Conservation (phyloP, 1,139 yeast species). For the Hemisphaericaspora xylofermentans region DNA sequence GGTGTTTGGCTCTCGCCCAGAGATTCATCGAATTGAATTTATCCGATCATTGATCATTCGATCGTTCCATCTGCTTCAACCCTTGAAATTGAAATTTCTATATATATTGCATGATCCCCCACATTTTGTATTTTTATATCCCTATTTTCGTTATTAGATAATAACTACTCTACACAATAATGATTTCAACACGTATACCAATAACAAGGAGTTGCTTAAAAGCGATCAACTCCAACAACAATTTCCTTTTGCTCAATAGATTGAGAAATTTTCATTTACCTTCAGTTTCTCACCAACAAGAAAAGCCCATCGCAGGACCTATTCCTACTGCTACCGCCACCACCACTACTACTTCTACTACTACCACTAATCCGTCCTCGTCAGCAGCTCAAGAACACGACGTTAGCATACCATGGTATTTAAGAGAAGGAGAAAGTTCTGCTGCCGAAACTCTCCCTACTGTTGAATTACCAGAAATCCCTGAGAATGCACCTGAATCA, state of each 20-base stretch:
- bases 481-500: constrained; percentile 53
- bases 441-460: constrained; percentile 24
- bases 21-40: no score
- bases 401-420: constrained; percentile 58
- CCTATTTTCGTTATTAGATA: neutral
- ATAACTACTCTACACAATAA: neutral
- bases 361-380: neutral
- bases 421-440: constrained; percentile 52
- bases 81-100: neutral
- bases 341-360: neutral
- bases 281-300: neutral
- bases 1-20: no score
- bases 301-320: neutral
- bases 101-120: neutral
- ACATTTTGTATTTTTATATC: neutral
- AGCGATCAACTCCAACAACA: neutral
- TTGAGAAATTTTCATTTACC: neutral
- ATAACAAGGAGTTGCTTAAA: neutral
- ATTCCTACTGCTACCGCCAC: neutral
- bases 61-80: neutral
- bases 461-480: constrained; percentile 47
- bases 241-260: neutral
- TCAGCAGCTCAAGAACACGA: constrained; percentile 3
- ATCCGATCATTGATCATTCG: neutral
- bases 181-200: neutral